These are phyloP conservation scores for Sclerotinia subarctica DNA, from an alignment of 2,329 filamentous ascomycete genomes.

Conservation along the genomic window DNA sequence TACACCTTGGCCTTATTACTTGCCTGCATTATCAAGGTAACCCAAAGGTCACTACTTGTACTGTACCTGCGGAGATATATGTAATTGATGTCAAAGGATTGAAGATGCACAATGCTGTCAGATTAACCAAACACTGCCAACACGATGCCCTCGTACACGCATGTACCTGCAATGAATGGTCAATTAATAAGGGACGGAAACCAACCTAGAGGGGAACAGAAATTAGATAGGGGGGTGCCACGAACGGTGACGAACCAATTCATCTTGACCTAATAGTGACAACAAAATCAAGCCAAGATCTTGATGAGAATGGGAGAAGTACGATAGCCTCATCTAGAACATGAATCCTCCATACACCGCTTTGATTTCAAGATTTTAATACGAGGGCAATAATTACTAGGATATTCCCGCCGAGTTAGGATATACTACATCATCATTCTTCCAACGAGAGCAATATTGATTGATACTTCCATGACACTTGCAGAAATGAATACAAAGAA, in stretches of 20 bases:
- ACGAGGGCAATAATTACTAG: not conserved
- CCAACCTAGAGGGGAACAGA: conserved; percentile 21
- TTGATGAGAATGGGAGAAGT: conserved; percentile 17
- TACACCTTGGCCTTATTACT: conserved; percentile 14
- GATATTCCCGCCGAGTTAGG: not conserved
- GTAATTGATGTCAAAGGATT: conserved; percentile 17
- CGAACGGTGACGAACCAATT: conserved; percentile 1
- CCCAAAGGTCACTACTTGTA: conserved; percentile 13
- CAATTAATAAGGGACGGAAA: conserved; percentile 20
- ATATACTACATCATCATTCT: not conserved
- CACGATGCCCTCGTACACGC: conserved; percentile 18
- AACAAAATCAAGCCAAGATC: conserved; percentile 17
- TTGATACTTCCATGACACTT: conserved; percentile 5
- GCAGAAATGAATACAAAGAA: conserved; percentile 2
- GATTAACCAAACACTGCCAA: conserved; percentile 18
- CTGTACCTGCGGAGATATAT: conserved; percentile 11
- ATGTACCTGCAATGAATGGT: conserved; percentile 18
- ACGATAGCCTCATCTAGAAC: conserved; percentile 15
- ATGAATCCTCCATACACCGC: conserved; percentile 15
- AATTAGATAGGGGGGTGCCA: conserved; percentile 18
- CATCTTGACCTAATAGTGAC: conserved; percentile 7
- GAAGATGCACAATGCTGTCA: conserved; percentile 22
- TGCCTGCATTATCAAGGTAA: conserved; percentile 18
- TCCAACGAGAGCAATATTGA: conserved; percentile 3
- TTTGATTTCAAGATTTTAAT: conserved; percentile 15